Conservation (phyloP, 306 rosid genomes). For the Dryas drummondii region DNA sequence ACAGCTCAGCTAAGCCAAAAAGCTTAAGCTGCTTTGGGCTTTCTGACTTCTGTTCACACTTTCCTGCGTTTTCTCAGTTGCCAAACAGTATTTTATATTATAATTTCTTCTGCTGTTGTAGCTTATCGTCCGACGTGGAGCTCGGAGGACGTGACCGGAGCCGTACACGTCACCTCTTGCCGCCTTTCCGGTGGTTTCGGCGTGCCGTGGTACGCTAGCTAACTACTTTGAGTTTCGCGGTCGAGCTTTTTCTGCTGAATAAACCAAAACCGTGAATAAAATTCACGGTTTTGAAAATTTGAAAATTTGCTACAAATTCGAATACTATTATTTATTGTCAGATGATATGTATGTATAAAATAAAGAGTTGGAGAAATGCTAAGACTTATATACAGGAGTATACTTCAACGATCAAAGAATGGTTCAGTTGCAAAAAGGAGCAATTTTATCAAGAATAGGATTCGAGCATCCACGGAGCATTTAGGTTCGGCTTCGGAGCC, state of each 20-base stretch:
- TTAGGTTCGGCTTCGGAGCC: slow-evolving; percentile 77
- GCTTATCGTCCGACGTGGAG: slow-evolving; percentile 80
- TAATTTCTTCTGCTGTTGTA: slow-evolving; percentile 19
- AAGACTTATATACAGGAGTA: slow-evolving; percentile 43
- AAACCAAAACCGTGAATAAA: not conserved
- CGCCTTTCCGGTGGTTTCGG: slow-evolving; percentile 47
- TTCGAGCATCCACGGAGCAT: slow-evolving; percentile 59
- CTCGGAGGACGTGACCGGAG: slow-evolving; percentile 54
- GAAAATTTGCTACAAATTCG: not conserved
- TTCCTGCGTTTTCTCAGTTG: slow-evolving; percentile 15
- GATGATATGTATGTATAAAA: too few relatives aligned
- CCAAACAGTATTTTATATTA: not conserved
- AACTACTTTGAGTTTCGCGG: not conserved
- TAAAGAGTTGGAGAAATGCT: not conserved
- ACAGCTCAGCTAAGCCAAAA: not conserved
- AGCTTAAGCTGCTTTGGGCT: not conserved
- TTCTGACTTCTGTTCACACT: not conserved
- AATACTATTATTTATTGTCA: too few relatives aligned
- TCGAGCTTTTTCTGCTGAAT: not conserved
- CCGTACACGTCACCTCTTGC: slow-evolving; percentile 49
- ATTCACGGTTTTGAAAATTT: not conserved
- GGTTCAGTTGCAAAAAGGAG: slow-evolving; percentile 46
- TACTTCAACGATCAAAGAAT: slow-evolving; percentile 38
- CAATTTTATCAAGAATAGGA: slow-evolving; percentile 47
- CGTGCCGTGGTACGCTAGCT: slow-evolving; percentile 53